phyloP scores from a whole-genome alignment of 768 basidiomycete species.

The Mycena leptocephala region DNA sequence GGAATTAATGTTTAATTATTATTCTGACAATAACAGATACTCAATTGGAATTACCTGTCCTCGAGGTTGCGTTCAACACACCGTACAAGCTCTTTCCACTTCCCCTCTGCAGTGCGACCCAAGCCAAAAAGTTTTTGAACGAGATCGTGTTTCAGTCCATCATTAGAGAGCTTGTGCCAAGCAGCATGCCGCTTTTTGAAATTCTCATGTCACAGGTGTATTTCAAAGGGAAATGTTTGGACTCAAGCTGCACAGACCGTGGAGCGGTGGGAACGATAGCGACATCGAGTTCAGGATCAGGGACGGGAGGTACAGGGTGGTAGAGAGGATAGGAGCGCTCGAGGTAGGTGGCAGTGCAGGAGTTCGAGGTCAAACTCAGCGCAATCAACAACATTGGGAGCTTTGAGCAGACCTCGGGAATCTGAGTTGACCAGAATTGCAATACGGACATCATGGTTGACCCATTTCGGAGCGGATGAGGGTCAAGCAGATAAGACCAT shows the following conservation, averaged over 20 bases:
- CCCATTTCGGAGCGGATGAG: not conserved
- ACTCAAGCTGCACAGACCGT: not conserved
- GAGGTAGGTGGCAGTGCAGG: not conserved
- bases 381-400: not conserved
- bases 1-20: too few species aligned
- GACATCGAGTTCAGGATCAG: too few species aligned
- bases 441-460: not conserved
- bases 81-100: too few species aligned
- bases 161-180: too few species aligned
- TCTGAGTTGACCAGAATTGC: not conserved
- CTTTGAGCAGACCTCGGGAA: not conserved
- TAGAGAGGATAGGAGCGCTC: not conserved
- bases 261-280: not conserved
- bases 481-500: not conserved
- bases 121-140: too few species aligned
- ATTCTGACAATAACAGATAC: too few species aligned
- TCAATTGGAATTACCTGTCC: too few species aligned
- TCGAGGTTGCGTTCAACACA: too few species aligned
- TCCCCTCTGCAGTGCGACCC: too few species aligned
- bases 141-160: too few species aligned
- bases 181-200: too few species aligned
- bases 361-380: not conserved
- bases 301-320: too few species aligned
- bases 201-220: not conserved
- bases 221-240: not conserved